phyloP scores from a whole-genome alignment of 768 basidiomycete species.

The Auricularia heimuer region DNA sequence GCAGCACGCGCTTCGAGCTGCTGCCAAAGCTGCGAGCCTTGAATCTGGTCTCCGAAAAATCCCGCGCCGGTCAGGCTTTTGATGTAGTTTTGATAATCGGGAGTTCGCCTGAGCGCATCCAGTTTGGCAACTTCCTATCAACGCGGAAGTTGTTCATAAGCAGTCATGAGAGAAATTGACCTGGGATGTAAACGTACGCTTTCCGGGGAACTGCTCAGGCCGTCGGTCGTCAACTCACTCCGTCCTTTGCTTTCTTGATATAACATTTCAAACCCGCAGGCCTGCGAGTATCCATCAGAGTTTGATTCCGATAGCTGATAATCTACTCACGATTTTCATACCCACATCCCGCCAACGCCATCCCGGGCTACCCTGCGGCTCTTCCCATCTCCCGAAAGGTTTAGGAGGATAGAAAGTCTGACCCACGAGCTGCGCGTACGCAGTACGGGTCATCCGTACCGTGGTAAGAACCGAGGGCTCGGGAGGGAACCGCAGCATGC shows the following conservation, averaged over 20 bases:
- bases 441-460: conserved; percentile 76
- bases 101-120: conserved; percentile 55
- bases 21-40: conserved; percentile 73
- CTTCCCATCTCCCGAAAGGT: conserved; percentile 68
- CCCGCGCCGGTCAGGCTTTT: conserved; percentile 49
- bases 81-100: conserved; percentile 64
- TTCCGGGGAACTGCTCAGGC: conserved; percentile 36
- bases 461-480: conserved; percentile 47
- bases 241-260: conserved; percentile 75
- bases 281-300: conserved; percentile 30
- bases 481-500: conserved; percentile 86
- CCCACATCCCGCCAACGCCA: conserved; percentile 79
- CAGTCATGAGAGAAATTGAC: not conserved
- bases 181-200: not conserved
- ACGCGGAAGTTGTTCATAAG: conserved; percentile 2
- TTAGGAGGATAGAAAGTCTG: conserved; percentile 91
- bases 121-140: conserved; percentile 52
- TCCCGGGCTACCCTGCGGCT: conserved; percentile 50
- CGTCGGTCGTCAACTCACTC: conserved; percentile 28
- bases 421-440: conserved; percentile 86
- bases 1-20: conserved; percentile 62
- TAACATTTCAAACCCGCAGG: conserved; percentile 95
- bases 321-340: conserved; percentile 68
- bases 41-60: conserved; percentile 70
- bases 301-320: not conserved